phyloP scores from a whole-genome alignment of 805 yeast species.

The Komagataella phaffii region DNA sequence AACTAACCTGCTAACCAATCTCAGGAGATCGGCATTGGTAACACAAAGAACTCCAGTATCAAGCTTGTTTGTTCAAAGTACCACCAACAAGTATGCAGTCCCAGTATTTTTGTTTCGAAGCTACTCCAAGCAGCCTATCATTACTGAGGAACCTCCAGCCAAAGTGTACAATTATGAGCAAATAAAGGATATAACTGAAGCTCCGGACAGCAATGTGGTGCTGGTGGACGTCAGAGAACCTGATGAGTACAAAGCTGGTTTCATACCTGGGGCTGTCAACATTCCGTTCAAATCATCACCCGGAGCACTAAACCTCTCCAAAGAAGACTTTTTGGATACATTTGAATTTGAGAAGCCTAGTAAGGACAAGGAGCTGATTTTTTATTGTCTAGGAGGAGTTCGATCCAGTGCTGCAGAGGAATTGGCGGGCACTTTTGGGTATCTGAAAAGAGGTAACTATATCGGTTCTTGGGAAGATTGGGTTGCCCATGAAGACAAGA shows the following conservation, averaged over 20 bases:
- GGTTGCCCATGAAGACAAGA: constrained; percentile 18
- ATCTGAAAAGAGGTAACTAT: constrained; percentile 73
- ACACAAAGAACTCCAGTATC: not conserved
- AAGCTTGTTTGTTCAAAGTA: not conserved
- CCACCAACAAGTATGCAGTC: not conserved
- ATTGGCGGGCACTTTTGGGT: constrained; percentile 83
- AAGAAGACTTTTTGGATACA: constrained; percentile 67
- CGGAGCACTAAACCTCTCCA: constrained; percentile 72
- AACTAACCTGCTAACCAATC: not conserved
- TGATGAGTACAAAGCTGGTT: constrained; percentile 54
- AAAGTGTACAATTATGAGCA: constrained; percentile 14
- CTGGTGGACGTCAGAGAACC: constrained; percentile 93
- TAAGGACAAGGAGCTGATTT: constrained; percentile 57
- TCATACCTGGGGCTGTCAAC: constrained; percentile 75
- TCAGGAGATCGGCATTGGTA: not conserved
- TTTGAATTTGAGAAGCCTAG: constrained; percentile 78
- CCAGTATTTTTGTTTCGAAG: not conserved
- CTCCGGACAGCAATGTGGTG: constrained; percentile 33
- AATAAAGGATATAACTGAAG: constrained; percentile 25
- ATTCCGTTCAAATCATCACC: constrained; percentile 86
- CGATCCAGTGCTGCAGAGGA: constrained; percentile 87
- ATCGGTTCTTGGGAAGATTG: constrained; percentile 84
- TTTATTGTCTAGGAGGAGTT: constrained; percentile 88
- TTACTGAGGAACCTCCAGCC: constrained; percentile 18
- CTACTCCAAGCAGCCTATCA: constrained; percentile 9